phyloP scores from a whole-genome alignment of 2,329 filamentous ascomycete species.

The Penicillium janthinellum region DNA sequence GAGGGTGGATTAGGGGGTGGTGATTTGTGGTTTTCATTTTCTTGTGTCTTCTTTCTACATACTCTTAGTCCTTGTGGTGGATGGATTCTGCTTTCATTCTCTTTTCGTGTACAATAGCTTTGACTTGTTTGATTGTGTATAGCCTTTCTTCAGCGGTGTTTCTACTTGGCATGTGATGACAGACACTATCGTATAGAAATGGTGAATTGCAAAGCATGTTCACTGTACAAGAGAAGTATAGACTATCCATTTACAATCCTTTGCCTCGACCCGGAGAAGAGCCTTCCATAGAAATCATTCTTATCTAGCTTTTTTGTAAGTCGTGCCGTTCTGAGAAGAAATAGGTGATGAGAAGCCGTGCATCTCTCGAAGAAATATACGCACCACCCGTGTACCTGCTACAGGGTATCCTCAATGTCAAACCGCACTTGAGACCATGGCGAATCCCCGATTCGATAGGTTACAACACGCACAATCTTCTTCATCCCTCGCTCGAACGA shows the following conservation, averaged over 20 bases:
- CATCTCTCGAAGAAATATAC: too few species aligned
- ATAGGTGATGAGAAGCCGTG: too few species aligned
- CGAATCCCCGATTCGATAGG: neutral
- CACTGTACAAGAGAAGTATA: neutral
- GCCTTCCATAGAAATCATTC: too few species aligned
- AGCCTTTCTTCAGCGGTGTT: neutral
- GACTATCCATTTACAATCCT: neutral
- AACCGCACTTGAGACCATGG: neutral
- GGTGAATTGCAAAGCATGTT: neutral
- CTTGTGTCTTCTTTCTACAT: neutral
- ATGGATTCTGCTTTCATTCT: neutral
- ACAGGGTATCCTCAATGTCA: neutral
- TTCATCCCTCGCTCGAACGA: neutral
- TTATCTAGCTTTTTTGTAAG: too few species aligned
- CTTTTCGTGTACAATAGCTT: neutral
- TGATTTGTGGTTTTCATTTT: neutral
- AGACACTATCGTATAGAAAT: neutral
- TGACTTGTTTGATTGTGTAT: neutral
- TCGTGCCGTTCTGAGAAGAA: too few species aligned
- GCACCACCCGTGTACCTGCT: too few species aligned
- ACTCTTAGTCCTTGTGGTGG: neutral
- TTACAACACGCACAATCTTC: neutral
- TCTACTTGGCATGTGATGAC: neutral
- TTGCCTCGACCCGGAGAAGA: neutral
- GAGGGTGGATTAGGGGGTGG: conserved; percentile 30